phyloP scores from a whole-genome alignment of 352 stramenopile species.

The Globisporangium echinulatum region DNA sequence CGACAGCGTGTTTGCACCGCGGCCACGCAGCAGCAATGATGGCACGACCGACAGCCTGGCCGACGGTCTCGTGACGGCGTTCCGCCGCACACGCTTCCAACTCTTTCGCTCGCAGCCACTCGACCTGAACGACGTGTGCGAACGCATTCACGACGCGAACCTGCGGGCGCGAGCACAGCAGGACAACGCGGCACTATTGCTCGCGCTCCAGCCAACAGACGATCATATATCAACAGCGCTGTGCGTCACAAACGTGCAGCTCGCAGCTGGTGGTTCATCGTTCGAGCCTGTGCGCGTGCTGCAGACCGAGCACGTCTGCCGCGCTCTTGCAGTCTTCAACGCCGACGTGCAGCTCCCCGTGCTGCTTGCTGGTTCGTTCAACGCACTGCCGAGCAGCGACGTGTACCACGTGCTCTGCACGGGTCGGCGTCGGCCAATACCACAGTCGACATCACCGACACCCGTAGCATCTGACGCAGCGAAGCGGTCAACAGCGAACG shows the following conservation, averaged over 20 bases:
- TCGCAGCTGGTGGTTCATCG: constrained; percentile 19
- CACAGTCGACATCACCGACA: constrained; percentile 33
- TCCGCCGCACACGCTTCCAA: constrained; percentile 69
- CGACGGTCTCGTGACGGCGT: constrained; percentile 79
- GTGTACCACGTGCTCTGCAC: constrained; percentile 77
- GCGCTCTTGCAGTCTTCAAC: constrained; percentile 70
- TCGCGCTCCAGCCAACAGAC: constrained; percentile 82
- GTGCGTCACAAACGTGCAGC: constrained; percentile 49
- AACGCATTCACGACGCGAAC: constrained; percentile 34
- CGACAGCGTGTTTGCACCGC: constrained; percentile 68
- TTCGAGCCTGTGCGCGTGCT: constrained; percentile 59
- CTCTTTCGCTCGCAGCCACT: constrained; percentile 58
- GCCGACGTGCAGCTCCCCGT: constrained; percentile 76
- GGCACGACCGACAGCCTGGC: constrained; percentile 17
- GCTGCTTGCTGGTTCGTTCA: constrained; percentile 79
- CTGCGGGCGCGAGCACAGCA: constrained; percentile 39
- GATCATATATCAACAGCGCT: constrained; percentile 51
- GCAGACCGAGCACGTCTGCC: constrained; percentile 65
- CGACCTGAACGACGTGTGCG: constrained; percentile 49
- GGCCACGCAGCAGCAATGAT: constrained; percentile 9
- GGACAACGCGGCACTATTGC: constrained; percentile 68
- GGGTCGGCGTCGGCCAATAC: constrained; percentile 39
- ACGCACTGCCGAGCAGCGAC: constrained; percentile 64
- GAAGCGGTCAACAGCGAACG: no score
- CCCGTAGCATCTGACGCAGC: no score